These are phyloP conservation scores for Zoysia pacifica DNA, from an alignment of 176 grass and related monocot genomes.

Conservation along the genomic window DNA sequence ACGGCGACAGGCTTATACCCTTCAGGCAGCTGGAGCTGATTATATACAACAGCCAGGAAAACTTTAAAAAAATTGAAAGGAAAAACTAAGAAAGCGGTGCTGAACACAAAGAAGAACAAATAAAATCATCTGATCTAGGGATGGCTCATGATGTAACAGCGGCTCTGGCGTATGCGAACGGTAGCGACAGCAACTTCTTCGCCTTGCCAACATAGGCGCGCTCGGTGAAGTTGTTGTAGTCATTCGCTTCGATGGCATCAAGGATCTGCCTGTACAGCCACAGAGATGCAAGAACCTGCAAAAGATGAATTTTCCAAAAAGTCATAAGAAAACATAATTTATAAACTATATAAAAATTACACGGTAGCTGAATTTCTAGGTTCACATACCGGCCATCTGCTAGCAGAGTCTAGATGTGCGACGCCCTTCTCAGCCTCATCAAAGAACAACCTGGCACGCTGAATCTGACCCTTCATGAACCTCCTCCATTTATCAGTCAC, in stretches of 20 bases:
- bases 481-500: slow-evolving; percentile 88
- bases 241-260: slow-evolving; percentile 86
- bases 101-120: not conserved
- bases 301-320: not conserved
- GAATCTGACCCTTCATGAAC: slow-evolving; percentile 97
- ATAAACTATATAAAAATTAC: too few species aligned
- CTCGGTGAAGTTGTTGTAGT: slow-evolving; percentile 97
- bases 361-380: not conserved
- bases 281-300: slow-evolving; percentile 77
- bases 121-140: slow-evolving; percentile 22
- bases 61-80: not conserved
- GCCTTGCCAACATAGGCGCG: slow-evolving; percentile 78
- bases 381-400: slow-evolving; percentile 86
- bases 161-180: slow-evolving; percentile 67
- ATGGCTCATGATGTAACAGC: slow-evolving; percentile 42
- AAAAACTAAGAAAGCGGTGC: not conserved
- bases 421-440: slow-evolving; percentile 82
- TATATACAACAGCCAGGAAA: slow-evolving; percentile 47
- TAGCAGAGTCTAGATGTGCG: slow-evolving; percentile 66
- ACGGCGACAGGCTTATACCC: not conserved
- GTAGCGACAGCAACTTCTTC: slow-evolving; percentile 76
- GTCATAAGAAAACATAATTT: not conserved
- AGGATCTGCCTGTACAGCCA: slow-evolving; percentile 90
- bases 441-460: slow-evolving; percentile 84
- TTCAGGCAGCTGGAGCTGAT: slow-evolving; percentile 30